Evolutionary conservation across 2,329 filamentous ascomycete species (phyloP), one percentile per base, ranked within the genome.

Genomic region (Colletotrichum musae): DNA sequence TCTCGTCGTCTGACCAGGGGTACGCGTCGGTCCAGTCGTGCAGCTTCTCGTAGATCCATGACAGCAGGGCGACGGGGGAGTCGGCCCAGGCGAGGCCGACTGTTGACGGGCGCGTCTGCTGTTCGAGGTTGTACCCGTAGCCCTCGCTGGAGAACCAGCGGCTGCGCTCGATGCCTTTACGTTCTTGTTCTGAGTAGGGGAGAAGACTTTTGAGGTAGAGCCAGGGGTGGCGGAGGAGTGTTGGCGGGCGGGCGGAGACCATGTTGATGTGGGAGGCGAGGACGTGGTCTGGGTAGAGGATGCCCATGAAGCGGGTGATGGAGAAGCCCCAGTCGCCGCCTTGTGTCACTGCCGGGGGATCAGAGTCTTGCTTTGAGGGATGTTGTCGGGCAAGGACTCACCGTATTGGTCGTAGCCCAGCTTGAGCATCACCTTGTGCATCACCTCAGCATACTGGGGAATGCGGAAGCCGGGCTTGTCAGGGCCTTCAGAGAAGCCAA

Each of bases 41-140:
- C 45, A 95, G 80, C 77, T 95, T 95, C 80, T 95, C 93, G 72
- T 93, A 93, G 41, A 95, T 90, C 93, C 93, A 96, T 0, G 92
- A 88, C 1, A 95, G 82, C 3, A 94, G 80, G 0, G 87, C 92
- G 0, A 93, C 87, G 0, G 93, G 93, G 6, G 87, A 91, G 76
- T 94, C 92, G 0, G 88, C 84, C 3, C 95, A 83, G 0, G 84
- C 89, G 74, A 93, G 93, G 0, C 90, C 91, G 0, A 95, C 76
- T 0, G 93, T 95, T 59, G 93, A 89, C 0, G 93, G 93, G 66
- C 91, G 91, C 0, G 92, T 94, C 13, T 81, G 80, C 73, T 94
- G 91, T 68, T 87, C 79, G 1, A 83, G 69, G 71, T 86, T 84
- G 76, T 94, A 94, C 3, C 87, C 89, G 9, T 76, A 78, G 0